Conservation (phyloP, 2,329 filamentous ascomycete species). For the Didymella segeticola region DNA sequence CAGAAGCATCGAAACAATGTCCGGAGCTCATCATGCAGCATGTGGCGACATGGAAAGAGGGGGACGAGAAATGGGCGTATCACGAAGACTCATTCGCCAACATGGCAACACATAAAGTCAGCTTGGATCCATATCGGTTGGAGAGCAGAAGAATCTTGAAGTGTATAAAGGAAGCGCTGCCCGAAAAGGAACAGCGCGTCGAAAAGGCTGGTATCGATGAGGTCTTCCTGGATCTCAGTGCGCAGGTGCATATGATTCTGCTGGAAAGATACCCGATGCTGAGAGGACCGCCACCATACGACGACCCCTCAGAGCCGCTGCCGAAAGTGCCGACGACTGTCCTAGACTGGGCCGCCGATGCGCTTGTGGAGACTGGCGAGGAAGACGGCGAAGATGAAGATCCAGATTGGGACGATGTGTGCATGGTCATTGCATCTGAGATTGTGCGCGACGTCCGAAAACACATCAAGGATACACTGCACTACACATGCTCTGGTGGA, state of each 20-base stretch:
- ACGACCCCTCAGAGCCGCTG: constrained; percentile 73
- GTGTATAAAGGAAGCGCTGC: constrained; percentile 76
- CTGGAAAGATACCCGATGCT: constrained; percentile 80
- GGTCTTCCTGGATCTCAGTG: constrained; percentile 90
- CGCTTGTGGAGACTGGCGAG: constrained; percentile 78
- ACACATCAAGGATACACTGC: constrained; percentile 71
- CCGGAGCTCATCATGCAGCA: constrained; percentile 86
- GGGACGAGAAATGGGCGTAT: constrained; percentile 91
- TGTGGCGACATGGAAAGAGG: constrained; percentile 93
- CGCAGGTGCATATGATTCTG: constrained; percentile 78
- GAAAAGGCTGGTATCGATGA: constrained; percentile 97
- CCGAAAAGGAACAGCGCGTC: constrained; percentile 70
- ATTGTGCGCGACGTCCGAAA: constrained; percentile 80
- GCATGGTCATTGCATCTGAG: constrained; percentile 84
- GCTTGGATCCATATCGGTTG: constrained; percentile 86
- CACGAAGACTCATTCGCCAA: constrained; percentile 78
- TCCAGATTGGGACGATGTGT: constrained; percentile 96
- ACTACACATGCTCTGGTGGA: constrained; percentile 92
- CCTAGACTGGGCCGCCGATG: constrained; percentile 83
- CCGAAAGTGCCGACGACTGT: constrained; percentile 76
- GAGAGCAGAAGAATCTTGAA: constrained; percentile 84
- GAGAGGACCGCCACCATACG: constrained; percentile 69
- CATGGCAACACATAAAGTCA: constrained; percentile 91
- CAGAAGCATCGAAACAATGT: constrained; percentile 86
- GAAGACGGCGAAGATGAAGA: constrained; percentile 77